These are phyloP conservation scores for Medicago arabica DNA, from an alignment of 306 rosid genomes.

Conservation along the genomic window DNA sequence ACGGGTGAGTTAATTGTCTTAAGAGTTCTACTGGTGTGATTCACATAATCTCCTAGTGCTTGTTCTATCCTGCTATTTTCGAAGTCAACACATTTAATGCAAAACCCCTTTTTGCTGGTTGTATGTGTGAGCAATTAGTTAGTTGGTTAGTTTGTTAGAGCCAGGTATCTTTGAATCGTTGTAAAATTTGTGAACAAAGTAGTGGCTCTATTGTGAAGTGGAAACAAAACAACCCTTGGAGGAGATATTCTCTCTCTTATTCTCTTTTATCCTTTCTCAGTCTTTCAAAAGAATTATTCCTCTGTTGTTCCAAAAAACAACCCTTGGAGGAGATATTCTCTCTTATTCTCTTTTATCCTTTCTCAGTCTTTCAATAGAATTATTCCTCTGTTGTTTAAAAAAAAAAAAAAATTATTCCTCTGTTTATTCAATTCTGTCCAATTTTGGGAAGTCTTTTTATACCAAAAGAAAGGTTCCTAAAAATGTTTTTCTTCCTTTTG, in stretches of 20 bases:
- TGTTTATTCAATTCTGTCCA: background rate
- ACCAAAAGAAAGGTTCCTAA: no score
- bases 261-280: background rate
- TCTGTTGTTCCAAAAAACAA: no score
- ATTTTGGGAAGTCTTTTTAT: background rate
- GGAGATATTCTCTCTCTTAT: background rate
- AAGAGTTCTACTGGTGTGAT: conserved; percentile 32
- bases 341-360: background rate
- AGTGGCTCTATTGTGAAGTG: background rate
- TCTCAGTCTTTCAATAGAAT: background rate
- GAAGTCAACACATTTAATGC: conserved; percentile 5
- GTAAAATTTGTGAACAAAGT: background rate
- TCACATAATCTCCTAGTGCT: conserved; percentile 8
- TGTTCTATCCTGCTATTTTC: conserved; percentile 32
- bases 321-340: background rate
- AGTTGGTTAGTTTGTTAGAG: no score
- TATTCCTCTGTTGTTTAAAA: background rate
- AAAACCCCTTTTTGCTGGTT: background rate
- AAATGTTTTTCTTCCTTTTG: conserved; percentile 31
- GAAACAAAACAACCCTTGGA: background rate
- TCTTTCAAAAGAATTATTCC: background rate
- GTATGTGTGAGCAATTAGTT: background rate
- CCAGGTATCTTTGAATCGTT: background rate
- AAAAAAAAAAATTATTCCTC: background rate
- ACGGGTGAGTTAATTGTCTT: conserved; percentile 60